Conservation (phyloP, 345 rosid species). For the Ailanthus altissimus region DNA sequence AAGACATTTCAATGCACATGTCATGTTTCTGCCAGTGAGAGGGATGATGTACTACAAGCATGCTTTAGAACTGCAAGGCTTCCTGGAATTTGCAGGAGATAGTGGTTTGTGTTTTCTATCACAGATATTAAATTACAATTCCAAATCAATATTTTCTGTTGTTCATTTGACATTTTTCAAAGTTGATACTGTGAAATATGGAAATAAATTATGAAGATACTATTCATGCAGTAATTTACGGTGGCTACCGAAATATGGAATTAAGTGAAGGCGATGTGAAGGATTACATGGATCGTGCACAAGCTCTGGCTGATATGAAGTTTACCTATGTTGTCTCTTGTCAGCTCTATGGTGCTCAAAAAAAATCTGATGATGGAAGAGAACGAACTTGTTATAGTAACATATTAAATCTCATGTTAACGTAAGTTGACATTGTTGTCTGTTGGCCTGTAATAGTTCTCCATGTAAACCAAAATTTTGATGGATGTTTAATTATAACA, state of each 20-base stretch:
- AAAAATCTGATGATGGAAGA: conserved; percentile 53
- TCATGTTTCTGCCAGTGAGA: conserved; percentile 59
- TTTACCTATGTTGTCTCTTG: conserved; percentile 98
- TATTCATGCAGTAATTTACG: conserved; percentile 39
- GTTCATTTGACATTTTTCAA: conserved; percentile 11
- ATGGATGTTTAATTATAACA: conserved; percentile 21
- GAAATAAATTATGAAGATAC: conserved; percentile 8
- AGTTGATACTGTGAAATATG: conserved; percentile 15
- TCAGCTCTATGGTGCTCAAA: conserved; percentile 86
- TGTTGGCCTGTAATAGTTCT: conserved; percentile 9
- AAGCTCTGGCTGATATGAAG: conserved; percentile 85
- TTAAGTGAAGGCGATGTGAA: conserved; percentile 31
- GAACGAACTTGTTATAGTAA: conserved; percentile 73
- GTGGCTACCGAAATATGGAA: conserved; percentile 38
- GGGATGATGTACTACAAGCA: conserved; percentile 95
- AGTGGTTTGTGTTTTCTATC: conserved; percentile 49
- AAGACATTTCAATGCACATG: conserved; percentile 3
- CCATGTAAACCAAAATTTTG: neutral
- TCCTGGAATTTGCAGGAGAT: conserved; percentile 65
- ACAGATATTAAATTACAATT: conserved; percentile 3
- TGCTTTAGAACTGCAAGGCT: conserved; percentile 79
- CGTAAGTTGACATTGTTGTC: conserved; percentile 46
- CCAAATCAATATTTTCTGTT: conserved; percentile 1
- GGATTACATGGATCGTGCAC: conserved; percentile 30
- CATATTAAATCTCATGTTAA: conserved; percentile 84